Percentiles rank a stretch among this genome's conserved stretches.
These are phyloP conservation scores for Xylariaceae sp. DNA, from an alignment of 2,329 filamentous ascomycete genomes.

Conservation along the genomic window DNA sequence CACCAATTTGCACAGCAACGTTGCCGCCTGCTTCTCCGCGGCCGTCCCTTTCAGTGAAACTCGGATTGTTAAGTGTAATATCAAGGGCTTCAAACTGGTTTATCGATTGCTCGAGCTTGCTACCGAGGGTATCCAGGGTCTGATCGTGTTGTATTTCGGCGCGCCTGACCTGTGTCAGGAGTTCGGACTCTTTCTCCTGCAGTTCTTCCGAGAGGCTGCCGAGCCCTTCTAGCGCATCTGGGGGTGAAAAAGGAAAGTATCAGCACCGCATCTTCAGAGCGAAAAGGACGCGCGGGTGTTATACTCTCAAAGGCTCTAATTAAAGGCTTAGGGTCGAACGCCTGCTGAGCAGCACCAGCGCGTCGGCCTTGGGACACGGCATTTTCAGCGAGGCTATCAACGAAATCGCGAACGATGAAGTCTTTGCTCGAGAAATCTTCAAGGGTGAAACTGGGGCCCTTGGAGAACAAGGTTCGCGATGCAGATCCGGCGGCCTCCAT, in stretches of 20 bases:
- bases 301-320: slow-evolving; percentile 88
- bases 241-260: slow-evolving; percentile 14
- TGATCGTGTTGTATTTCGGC: slow-evolving; percentile 90
- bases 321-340: slow-evolving; percentile 92
- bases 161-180: slow-evolving; percentile 81
- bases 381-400: slow-evolving; percentile 85
- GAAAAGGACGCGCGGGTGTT: slow-evolving; percentile 3
- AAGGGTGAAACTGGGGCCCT: slow-evolving; percentile 77
- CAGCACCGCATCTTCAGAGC: slow-evolving; percentile 28
- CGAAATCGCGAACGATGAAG: slow-evolving; percentile 97
- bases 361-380: slow-evolving; percentile 75
- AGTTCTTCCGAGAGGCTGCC: slow-evolving; percentile 74
- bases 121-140: slow-evolving; percentile 80
- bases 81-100: slow-evolving; percentile 89
- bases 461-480: slow-evolving; percentile 67
- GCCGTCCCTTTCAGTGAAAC: slow-evolving; percentile 40
- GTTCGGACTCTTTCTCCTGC: slow-evolving; percentile 83
- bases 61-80: slow-evolving; percentile 66
- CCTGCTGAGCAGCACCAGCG: slow-evolving; percentile 60
- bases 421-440: slow-evolving; percentile 86
- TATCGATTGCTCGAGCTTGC: slow-evolving; percentile 88
- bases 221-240: slow-evolving; percentile 63
- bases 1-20: slow-evolving; percentile 89
- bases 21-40: slow-evolving; percentile 67
- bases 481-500: slow-evolving; percentile 45